Evolutionary conservation across 2,329 filamentous ascomycete genomes (phyloP).

Genomic region (Ophiognomonia clavigignenti-juglandacearum): DNA sequence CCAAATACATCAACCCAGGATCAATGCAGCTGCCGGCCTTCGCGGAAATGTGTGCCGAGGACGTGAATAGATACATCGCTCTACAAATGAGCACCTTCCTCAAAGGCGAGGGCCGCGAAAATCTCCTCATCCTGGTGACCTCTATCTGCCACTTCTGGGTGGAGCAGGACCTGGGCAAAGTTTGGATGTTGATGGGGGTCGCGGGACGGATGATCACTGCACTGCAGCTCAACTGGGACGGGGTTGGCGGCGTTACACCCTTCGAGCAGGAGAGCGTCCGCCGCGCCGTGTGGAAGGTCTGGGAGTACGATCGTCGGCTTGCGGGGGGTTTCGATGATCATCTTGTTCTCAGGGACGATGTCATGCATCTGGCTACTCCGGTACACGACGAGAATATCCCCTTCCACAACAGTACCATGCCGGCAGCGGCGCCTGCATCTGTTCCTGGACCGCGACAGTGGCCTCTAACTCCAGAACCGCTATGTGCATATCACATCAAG

Average conservation of each 20-base stretch:
- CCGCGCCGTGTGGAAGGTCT: constrained; percentile 34
- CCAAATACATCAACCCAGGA: constrained; percentile 30
- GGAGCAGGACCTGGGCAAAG: constrained; percentile 31
- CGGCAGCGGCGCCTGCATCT: neutral
- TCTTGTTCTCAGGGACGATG: constrained; percentile 30
- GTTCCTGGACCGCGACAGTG: neutral
- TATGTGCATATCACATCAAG: constrained; percentile 31
- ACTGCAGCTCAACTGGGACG: constrained; percentile 36
- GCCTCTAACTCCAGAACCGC: neutral
- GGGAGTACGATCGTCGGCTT: constrained; percentile 32
- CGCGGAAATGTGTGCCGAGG: constrained; percentile 31
- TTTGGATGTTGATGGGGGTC: constrained; percentile 35
- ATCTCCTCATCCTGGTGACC: constrained; percentile 28
- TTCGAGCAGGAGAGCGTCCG: constrained; percentile 31
- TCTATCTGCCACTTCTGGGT: constrained; percentile 33
- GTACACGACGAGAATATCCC: constrained; percentile 29
- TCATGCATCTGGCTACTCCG: constrained; percentile 34
- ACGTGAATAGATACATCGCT: constrained; percentile 35
- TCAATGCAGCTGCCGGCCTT: constrained; percentile 28
- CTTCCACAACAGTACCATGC: constrained; percentile 18
- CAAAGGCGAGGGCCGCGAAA: constrained; percentile 21
- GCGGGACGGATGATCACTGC: constrained; percentile 32
- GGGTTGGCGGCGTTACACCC: constrained; percentile 25
- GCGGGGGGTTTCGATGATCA: constrained; percentile 37
- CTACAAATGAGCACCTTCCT: constrained; percentile 34